A percentile compares a stretch with the other conserved stretches of the same genome.
Conservation (phyloP, 2,329 filamentous ascomycete genomes). For the Fusarium zealandicum region DNA sequence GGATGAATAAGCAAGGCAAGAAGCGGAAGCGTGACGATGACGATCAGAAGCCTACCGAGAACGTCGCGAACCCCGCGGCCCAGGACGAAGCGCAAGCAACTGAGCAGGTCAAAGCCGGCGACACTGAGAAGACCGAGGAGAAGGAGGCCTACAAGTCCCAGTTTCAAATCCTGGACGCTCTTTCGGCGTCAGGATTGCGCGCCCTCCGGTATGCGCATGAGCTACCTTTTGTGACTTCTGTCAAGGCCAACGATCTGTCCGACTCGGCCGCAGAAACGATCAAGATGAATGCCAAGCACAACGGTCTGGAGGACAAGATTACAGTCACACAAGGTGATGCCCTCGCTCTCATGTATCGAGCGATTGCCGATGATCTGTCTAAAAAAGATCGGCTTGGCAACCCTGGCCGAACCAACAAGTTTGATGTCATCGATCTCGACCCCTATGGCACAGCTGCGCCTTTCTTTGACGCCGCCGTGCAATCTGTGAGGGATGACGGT, state of each 20-base stretch:
- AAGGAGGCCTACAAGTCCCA: constrained; percentile 48
- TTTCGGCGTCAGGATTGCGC: constrained; percentile 91
- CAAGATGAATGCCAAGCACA: constrained; percentile 83
- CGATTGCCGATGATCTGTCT: constrained; percentile 63
- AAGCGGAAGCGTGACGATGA: constrained; percentile 57
- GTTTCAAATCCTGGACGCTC: constrained; percentile 90
- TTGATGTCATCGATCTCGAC: constrained; percentile 95
- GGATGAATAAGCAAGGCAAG: constrained; percentile 49
- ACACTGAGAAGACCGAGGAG: constrained; percentile 26
- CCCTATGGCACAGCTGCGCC: constrained; percentile 93
- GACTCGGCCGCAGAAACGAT: constrained; percentile 80
- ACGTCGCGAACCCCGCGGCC: constrained; percentile 11
- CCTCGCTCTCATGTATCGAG: constrained; percentile 86
- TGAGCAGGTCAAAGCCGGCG: constrained; percentile 20
- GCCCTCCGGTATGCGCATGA: constrained; percentile 92
- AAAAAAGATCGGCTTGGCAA: constrained; percentile 50
- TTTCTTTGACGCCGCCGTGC: constrained; percentile 90
- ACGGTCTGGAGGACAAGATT: constrained; percentile 75
- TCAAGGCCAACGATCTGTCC: constrained; percentile 92
- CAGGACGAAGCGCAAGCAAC: constrained; percentile 18
- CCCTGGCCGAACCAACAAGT: constrained; percentile 60
- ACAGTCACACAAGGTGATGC: constrained; percentile 81
- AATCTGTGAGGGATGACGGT: constrained; percentile 82
- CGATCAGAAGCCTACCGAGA: constrained; percentile 38
- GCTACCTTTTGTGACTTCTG: constrained; percentile 79